Conservation (phyloP, 768 basidiomycete genomes). For the Dictyophora rubrovolvata region DNA sequence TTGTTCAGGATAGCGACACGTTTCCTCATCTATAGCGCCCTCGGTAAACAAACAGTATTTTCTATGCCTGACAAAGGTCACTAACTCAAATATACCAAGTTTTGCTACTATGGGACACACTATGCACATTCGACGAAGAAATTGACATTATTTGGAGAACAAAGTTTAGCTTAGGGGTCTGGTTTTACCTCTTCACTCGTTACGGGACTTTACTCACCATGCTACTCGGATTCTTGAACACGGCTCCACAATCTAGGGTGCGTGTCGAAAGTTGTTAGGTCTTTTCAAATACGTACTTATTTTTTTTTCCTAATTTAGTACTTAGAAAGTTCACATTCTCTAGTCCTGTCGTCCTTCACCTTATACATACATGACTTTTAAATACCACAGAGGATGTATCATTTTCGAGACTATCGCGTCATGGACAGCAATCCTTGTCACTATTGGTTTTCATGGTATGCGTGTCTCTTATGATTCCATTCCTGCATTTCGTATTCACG, state of each 20-base stretch:
- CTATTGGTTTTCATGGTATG: background rate
- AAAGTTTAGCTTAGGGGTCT: background rate
- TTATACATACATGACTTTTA: background rate
- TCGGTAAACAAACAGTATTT: no score
- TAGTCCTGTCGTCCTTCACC: background rate
- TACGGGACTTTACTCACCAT: background rate
- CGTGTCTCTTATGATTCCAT: background rate
- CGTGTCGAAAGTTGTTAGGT: background rate
- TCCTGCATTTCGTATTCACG: background rate
- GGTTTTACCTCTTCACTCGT: background rate
- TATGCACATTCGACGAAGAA: background rate
- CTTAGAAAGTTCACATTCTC: background rate
- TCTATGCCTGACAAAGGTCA: no score
- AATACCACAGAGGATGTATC: background rate
- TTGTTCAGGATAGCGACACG: no score
- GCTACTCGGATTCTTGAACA: background rate
- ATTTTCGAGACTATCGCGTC: background rate
- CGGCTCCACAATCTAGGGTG: background rate
- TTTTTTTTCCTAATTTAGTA: background rate
- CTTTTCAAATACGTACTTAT: background rate
- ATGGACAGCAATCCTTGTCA: background rate
- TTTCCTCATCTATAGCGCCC: no score
- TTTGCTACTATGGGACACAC: background rate
- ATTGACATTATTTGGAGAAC: background rate
- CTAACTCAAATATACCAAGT: background rate